Evolutionary conservation across 2,329 filamentous ascomycete species (phyloP), one percentile per base, ranked within the genome.

Genomic region (Fusarium mexicanum): DNA sequence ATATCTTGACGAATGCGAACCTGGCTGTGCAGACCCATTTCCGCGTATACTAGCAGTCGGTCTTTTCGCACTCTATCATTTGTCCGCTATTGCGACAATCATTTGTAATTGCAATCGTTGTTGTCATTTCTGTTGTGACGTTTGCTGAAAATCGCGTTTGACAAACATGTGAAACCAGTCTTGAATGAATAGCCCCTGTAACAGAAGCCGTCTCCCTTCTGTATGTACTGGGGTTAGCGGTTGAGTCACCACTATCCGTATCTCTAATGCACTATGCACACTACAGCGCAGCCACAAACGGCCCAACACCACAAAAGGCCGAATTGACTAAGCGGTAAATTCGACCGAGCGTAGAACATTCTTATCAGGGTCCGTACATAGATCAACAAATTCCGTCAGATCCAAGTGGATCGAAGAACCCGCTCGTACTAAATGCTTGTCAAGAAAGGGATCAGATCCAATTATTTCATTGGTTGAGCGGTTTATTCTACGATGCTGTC

Each of bases 321-420:
- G 40, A 18, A 16, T 48, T 69, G 29, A 69, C 64, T 69, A 55
- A 69, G 66, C 66, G 64, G 66, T 26, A 18, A 44, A 53, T 37
- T 48, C 26, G 37, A 29, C 33, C n/a, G 6, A 20, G 31, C 14
- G 4, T 26, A 37, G 8, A 43, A 35, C 20, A 29, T 44, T 55
- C 59, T 37, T 61, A 26, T 35, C 48, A 57, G 29, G 59, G 37
- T 44, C 48, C 48, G 16, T 18, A 9, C 35, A 18, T 26, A 35
- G 64, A 50, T 64, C 43, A 29, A 68, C 31, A 29, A 13, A 8
- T 20, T 31, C 40, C 37, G n/a, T 38, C n/a, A 53, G 33, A 51
- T 64, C 50, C 24, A 37, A 29, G 53, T 61, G 65, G 65, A 48
- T 54, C 35, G 29, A 53, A 26, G 40, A 37, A 35, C n/a, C 61